Conservation (phyloP, 352 stramenopile genomes). For the Pythium pyrilobum region DNA sequence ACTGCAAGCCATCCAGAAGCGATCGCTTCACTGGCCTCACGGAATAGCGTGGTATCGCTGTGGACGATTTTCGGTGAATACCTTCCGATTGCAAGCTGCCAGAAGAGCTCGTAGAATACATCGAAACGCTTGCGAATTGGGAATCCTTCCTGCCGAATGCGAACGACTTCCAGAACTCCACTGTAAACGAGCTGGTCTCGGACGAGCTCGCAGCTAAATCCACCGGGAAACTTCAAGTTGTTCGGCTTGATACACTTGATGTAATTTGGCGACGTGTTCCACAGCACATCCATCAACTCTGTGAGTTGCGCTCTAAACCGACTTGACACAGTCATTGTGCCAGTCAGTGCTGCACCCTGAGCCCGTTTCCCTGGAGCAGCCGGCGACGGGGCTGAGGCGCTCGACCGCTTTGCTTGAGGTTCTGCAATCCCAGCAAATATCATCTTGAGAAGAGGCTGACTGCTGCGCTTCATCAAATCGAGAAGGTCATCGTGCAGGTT, state of each 20-base stretch:
- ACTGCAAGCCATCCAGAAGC: conserved; percentile 40
- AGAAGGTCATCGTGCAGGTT: conserved; percentile 86
- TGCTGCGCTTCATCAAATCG: conserved; percentile 63
- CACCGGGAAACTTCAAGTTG: conserved; percentile 87
- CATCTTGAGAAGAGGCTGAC: conserved; percentile 53
- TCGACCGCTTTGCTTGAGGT: conserved; percentile 9
- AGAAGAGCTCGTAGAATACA: conserved; percentile 72
- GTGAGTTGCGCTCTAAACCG: conserved; percentile 72
- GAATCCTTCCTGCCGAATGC: conserved; percentile 89
- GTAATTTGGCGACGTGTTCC: conserved; percentile 89
- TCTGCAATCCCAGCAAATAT: conserved; percentile 36
- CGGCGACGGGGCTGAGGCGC: not conserved
- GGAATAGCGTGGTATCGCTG: conserved; percentile 18
- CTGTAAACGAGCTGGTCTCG: conserved; percentile 91
- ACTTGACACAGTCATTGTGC: conserved; percentile 62
- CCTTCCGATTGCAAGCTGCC: conserved; percentile 35
- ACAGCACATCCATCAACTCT: conserved; percentile 81
- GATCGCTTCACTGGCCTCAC: conserved; percentile 44
- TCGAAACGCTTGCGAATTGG: conserved; percentile 79
- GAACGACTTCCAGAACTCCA: conserved; percentile 91
- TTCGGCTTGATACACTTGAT: conserved; percentile 96
- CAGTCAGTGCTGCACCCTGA: conserved; percentile 30
- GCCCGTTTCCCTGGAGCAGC: conserved; percentile 7
- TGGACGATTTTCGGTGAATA: conserved; percentile 19
- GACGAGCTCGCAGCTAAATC: conserved; percentile 86